Conservation (phyloP, 805 yeast species). For the Saccharomycopsis olivae region DNA sequence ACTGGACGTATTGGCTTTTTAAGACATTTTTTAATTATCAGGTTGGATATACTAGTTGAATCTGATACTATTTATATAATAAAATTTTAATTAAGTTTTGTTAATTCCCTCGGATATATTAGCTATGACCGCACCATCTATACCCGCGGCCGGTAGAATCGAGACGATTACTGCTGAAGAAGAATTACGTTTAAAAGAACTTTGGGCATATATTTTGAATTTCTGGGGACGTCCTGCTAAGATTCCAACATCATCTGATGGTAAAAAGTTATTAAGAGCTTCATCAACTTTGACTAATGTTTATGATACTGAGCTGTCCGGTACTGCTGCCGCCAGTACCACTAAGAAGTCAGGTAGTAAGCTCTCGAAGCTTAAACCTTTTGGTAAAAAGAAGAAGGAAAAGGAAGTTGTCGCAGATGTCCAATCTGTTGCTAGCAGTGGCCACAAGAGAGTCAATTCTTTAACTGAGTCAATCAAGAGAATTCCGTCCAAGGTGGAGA, state of each 20-base stretch:
- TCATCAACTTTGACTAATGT: conserved; percentile 10
- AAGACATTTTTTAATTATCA: too few relatives aligned
- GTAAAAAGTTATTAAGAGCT: conserved; percentile 12
- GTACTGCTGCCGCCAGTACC: conserved; percentile 13
- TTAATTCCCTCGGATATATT: too few relatives aligned
- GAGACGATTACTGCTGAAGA: conserved; percentile 42
- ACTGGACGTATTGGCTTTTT: too few relatives aligned
- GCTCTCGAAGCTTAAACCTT: conserved; percentile 8
- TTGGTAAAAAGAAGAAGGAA: conserved; percentile 13
- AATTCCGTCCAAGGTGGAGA: conserved; percentile 21
- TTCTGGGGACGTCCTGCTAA: conserved; percentile 42
- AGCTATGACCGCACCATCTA: too few relatives aligned
- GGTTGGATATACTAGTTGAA: too few relatives aligned
- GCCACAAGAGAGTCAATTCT: conserved; percentile 13
- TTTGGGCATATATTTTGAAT: conserved; percentile 56
- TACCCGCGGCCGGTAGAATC: conserved; percentile 31
- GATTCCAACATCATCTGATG: conserved; percentile 20
- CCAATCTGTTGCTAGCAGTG: background rate
- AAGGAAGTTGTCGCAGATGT: background rate
- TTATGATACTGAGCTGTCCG: conserved; percentile 9
- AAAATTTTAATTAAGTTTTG: too few relatives aligned
- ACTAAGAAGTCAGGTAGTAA: background rate
- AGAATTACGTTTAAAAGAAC: conserved; percentile 54
- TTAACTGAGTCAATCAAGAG: conserved; percentile 14
- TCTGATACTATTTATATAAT: too few relatives aligned